A percentile compares a stretch with the other conserved stretches of the same genome.
These are phyloP conservation scores for Galerina sulciceps DNA, from an alignment of 768 basidiomycete species.

Conservation along the genomic window DNA sequence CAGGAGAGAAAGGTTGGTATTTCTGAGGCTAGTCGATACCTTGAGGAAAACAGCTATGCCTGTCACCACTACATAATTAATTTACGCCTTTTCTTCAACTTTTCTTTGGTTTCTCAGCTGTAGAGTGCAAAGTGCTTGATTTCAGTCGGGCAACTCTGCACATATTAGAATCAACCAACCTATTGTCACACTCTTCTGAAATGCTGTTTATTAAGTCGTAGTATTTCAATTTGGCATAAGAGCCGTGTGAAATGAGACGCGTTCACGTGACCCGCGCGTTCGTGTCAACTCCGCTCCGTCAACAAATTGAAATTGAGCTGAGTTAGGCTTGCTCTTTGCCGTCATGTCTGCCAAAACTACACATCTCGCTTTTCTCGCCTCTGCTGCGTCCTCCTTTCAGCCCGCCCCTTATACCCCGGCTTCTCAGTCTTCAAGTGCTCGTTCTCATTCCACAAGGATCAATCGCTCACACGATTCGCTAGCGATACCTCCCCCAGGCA, in stretches of 20 bases:
- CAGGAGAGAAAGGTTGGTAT: too few species aligned
- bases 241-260: constrained; percentile 14
- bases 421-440: constrained; percentile 22
- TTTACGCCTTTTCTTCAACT: too few species aligned
- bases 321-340: constrained; percentile 14
- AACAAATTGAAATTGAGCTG: constrained; percentile 25
- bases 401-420: constrained; percentile 65
- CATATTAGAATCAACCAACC: too few species aligned
- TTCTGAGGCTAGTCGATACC: too few species aligned
- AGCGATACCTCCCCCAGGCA: constrained; percentile 51
- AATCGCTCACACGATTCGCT: constrained; percentile 45
- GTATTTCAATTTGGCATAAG: too few species aligned
- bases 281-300: constrained; percentile 41
- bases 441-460: constrained; percentile 26
- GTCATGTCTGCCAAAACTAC: constrained; percentile 32
- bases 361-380: constrained; percentile 64
- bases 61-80: too few species aligned
- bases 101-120: too few species aligned
- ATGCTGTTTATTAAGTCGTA: too few species aligned
- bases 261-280: constrained; percentile 45
- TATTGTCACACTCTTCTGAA: too few species aligned
- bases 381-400: constrained; percentile 66
- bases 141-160: too few species aligned
- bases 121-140: too few species aligned
- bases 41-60: too few species aligned